Base-by-base conservation (phyloP, 2,329 filamentous ascomycete species). In the Penicillium sp. region DNA sequence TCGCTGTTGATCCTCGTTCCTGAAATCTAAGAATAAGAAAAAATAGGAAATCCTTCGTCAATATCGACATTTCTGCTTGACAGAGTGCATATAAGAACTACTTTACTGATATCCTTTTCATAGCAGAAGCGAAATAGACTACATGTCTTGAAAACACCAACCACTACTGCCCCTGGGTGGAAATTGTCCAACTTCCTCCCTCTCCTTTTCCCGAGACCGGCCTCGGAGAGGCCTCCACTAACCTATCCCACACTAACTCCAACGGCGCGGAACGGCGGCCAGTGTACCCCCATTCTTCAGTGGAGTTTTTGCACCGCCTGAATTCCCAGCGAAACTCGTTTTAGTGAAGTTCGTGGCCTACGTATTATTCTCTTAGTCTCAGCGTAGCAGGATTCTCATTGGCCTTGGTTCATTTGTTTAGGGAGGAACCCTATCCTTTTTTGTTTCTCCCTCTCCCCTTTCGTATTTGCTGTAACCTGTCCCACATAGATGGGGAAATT, bases 191-290 rank as follows among this genome's bases (percentile, higher is more conserved):
- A 57, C n/a, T n/a, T 48, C 51, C 43, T 54, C 42, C 57, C 58
- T 60, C 52, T 38, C 33, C 57, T 55, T 56, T 56, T 57, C 48
- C 60, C 53, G 58, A 43, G 54, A 16, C 54, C 35, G 35, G 13
- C 13, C 11, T 37, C 35, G 11, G 35, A 6, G 35, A 37, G 35
- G 11, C 30, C 62, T 65, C 66, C 67, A 66, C 65, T 28, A 16
- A 37, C 5, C 35, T 37, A 37, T 37, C 35, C 35, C 35, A 37
- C 35, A 4, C 58, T 30, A 22, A 61, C 63, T 61, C 65, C 65
- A 69, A 69, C 66, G 65, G 67, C 59, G 65, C 63, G 63, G 66
- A 69, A 67, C 61, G 61, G 61, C 59, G 58, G 57, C 37, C 51
- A 60, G 55, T 48, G 55, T 25, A 59, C 22, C 60, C 51, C 58